Base-by-base conservation (phyloP, 2,329 filamentous ascomycete species). In the Rugonectria rugulosa region DNA sequence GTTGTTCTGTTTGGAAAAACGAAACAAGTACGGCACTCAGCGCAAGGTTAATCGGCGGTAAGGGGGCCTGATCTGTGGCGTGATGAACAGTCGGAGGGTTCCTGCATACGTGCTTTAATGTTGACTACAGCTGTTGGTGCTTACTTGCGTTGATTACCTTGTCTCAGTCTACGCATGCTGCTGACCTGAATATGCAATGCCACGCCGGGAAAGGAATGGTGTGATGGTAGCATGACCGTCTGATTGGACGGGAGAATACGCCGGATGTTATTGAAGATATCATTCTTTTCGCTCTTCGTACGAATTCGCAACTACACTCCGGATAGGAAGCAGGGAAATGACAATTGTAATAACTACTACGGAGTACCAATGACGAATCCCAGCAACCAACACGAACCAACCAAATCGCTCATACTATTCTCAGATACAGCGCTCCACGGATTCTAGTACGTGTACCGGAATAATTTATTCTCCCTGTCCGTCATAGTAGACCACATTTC, bases 391-490 rank as follows among this genome's bases (percentile, higher is more conserved):
- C 20, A 20, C 20, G 12, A 8, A 32, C 29, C 4, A 14, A 24
- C 15, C n/a, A n/a, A n/a, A n/a, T n/a, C n/a, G n/a, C n/a, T 40
- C 11, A 40, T 24, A 14, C 37, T 21, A n/a, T 40, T 26, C 3
- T 6, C 6, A 23, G 15, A 20, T 14, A 6, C 20, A 24, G 12
- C 11, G 11, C 9, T 21, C 20, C 20, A 19, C 15, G 37, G 11
- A 11, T 24, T 29, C 53, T 70, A 79, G 40, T 78, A 78, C 1
- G 73, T 73, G 63, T 87, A 86, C 43, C 81, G 76, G 67, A 87
- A 86, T 17, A 75, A 77, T 63, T 76, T 78, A 62, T 87, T 86
- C 71, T 87, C 79, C 64, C 70, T 77, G 56, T 87, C 84, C 6
- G 83, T 87, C 73, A 82, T 68, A 20, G 78, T 75, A 31, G 71